Evolutionary conservation across 106 monocot genomes (phyloP), one percentile per base, ranked within the genome.

Genomic region (Iris macrosiphon): DNA sequence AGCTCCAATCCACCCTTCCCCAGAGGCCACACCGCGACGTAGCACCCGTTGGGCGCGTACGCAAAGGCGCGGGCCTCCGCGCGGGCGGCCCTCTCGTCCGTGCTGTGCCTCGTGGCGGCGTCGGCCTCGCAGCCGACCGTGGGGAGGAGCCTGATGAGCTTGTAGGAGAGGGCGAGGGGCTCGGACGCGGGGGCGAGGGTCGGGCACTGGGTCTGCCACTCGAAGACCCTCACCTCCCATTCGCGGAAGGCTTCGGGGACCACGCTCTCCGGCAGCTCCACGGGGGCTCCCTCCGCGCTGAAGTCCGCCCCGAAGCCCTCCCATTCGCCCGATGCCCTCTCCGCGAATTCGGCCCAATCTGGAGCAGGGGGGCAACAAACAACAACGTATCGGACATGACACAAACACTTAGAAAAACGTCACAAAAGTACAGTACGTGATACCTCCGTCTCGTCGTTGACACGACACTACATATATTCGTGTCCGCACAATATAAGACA

Each of bases 131-230:
- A 90, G 9, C 96, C 96, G 1, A 98, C 96, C 1, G 90, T 90
- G 3, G 96, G 96, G 27, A 90, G 69, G 10, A 90, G 83, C 64
- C 75, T 82, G 56, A 90, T 80, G 28, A 90, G 68, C 67, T 80
- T 83, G 77, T 80, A 87, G 42, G 57, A 58, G 21, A 96, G 74
- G 0, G 48, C 26, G 10, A 60, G 68, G 10, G 63, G 68, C 0
- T 55, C 63, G 11, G 21, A 37, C 0, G 17, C 51, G 1, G 70
- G 11, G 33, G 96, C 96, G 7, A 98, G 76, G 2, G 96, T 90
- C 1, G 90, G 90, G 72, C 96, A 90, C 53, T 98, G 96, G 6
- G 90, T 98, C 41, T 90, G 96, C 96, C 96, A 98, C 43, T 98
- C 96, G 40, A 78, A 77, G n/a, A 90, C 77, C 67, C 70, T 60